These are phyloP conservation scores for Porphyrellus cyaneotinctus DNA, from an alignment of 768 basidiomycete species.

Conservation along the genomic window DNA sequence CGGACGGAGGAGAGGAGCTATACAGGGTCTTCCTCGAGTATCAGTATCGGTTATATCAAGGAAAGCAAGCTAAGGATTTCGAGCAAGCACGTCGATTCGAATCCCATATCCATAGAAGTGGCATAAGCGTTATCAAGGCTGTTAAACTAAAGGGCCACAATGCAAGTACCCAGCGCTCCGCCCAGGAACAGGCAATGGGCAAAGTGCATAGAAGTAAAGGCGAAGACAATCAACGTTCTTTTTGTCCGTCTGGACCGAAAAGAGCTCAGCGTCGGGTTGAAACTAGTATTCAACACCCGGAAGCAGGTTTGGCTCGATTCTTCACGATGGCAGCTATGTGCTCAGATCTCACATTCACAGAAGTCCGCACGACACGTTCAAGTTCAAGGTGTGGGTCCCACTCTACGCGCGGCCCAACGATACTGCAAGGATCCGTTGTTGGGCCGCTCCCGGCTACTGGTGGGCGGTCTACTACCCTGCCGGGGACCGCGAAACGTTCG, in stretches of 20 bases:
- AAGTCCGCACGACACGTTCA: not conserved
- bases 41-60: constrained; percentile 4
- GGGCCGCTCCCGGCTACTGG: not conserved
- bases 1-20: constrained; percentile 9
- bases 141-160: not conserved
- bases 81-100: not conserved
- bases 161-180: not conserved
- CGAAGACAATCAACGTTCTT: not conserved
- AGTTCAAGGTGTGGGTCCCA: not conserved
- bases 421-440: not conserved
- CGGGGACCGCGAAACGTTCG: not conserved
- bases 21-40: constrained; percentile 23
- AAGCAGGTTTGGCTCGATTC: constrained; percentile 10
- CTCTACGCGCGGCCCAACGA: not conserved
- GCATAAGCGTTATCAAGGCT: constrained; percentile 6
- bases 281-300: not conserved
- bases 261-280: not conserved
- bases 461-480: not conserved
- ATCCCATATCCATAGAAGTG: not conserved
- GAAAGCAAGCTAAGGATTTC: not conserved
- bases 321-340: not conserved
- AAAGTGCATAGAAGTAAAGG: not conserved
- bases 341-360: constrained; percentile 3
- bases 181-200: not conserved
- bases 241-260: not conserved